A percentile compares a stretch with the other conserved stretches of the same genome.
phyloP scores from a whole-genome alignment of 1,139 yeast genomes.

The Candida labiduridarum region DNA sequence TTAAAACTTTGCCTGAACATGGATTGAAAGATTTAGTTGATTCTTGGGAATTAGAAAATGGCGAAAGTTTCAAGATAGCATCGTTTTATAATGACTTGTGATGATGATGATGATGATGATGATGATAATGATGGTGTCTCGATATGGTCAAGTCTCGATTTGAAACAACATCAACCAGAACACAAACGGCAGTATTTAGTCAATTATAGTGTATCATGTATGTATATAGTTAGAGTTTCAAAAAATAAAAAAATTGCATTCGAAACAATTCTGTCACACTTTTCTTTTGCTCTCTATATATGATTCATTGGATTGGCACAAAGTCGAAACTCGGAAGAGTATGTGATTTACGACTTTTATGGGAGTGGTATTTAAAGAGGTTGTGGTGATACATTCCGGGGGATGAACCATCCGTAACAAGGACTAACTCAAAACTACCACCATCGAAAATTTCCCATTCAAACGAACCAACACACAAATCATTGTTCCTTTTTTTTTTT shows the following conservation, averaged over 20 bases:
- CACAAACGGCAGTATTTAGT: neutral
- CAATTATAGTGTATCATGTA: neutral
- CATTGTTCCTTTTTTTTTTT: no score
- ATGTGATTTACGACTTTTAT: neutral
- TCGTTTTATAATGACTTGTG: conserved; percentile 10
- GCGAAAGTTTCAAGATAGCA: conserved; percentile 19
- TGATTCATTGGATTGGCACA: no score
- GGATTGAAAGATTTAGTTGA: conserved; percentile 29
- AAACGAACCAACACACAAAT: neutral
- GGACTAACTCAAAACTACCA: no score
- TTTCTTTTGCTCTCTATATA: no score
- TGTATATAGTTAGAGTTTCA: no score
- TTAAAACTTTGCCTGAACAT: conserved; percentile 35
- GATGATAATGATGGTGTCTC: neutral
- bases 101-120: neutral
- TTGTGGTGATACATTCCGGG: neutral
- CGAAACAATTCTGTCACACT: neutral
- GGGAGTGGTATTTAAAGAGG: neutral
- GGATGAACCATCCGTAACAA: neutral
- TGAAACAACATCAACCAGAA: neutral
- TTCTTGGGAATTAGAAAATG: conserved; percentile 22
- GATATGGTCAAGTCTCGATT: no score
- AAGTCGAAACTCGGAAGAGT: neutral
- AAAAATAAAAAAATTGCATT: neutral
- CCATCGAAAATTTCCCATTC: conserved; percentile 1